Base-by-base conservation (phyloP, 495 filamentous ascomycete species). In the Daldinia concentrica region DNA sequence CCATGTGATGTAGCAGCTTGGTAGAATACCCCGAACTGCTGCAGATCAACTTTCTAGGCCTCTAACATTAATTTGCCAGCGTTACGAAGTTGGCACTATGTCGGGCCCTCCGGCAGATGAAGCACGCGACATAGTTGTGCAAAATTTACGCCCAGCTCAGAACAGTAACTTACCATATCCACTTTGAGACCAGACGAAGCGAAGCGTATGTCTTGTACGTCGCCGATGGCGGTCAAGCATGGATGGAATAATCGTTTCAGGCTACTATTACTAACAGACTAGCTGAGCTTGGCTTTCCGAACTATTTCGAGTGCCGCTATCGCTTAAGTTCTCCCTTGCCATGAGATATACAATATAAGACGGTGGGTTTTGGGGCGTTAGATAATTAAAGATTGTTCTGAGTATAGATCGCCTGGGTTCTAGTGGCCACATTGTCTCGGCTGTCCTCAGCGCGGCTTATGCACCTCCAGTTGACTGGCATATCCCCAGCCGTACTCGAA, bases 81-180 rank as follows among this genome's bases (percentile, higher is more conserved):
- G 57, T 45, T 50, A 68, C 41, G 62, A 68, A 73, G 65, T 66
- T 66, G 65, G 43, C 17, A 65, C 62, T 69, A 57, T 51, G 57
- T 62, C 71, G 59, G 56, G 32, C 56, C 34, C 51, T 55, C 55
- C 66, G 58, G 71, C 71, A 66, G 58, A 62, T 17, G 56, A 69
- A 73, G 62, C 65, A 65, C 65, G 65, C 70, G 66, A 58, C 71
- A 58, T 66, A 62, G 64, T 73, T 69, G 29, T 73, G 62, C 65
- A 51, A 65, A 51, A 64, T 65, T 68, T 68, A 68, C 57, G 51
- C 17, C 62, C 52, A 62, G 60, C 58, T 65, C 56, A 57, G 36
- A 52, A 43, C 22, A 62, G 43, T 29, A 58, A 32, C 50, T 29
- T 57, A 39, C 41, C 36, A 57, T 60, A 66, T 51, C 66, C 62